Base-by-base conservation (phyloP, 225 moss, liverwort and hornwort species). In the Marchantia paleacea region DNA sequence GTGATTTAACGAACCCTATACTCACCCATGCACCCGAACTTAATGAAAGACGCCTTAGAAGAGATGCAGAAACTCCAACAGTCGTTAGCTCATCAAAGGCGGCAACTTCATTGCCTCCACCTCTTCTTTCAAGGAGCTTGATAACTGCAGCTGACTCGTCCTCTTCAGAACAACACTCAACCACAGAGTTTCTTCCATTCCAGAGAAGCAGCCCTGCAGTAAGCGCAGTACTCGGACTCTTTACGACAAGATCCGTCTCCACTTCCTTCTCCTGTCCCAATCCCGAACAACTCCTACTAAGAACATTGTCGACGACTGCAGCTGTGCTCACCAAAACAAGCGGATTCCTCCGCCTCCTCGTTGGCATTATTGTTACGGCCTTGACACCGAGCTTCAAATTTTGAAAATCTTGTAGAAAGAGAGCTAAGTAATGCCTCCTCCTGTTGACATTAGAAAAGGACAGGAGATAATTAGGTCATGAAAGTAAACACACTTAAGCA, bases 11-110 rank as follows among this genome's bases (percentile, higher is more conserved):
- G 16, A 55, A 74, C 28, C 29, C 74, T 12, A 19, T 12, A 47
- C 79, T 60, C 77, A 87, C 87, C 87, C 84, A 82, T 71, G 87
- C 78, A 55, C 87, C 87, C 29, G 87, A 87, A 58, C 48, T 80
- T 49, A 87, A 15, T 19, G 78, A 79, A 12, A 87, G 81, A 22
- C 76, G 75, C 64, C 57, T 81, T 16, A 87, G 68, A 79, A 87
- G 71, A 63, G 83, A 79, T 71, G 81, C 79, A 77, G 81, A 80
- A 50, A 87, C 72, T 55, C 87, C 87, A 12, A 87, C 81, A 28
- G 87, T 87, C 16, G 84, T 84, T 67, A 81, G 84, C 57, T 87
- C 87, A 52, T 87, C 87, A 66, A 87, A 87, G 24, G 72, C 25
- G 14, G 39, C 81, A 61, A 57, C 25, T n/a, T 80, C 76, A 68